Percentiles rank a stretch among this genome's conserved stretches.
phyloP scores from a whole-genome alignment of 2,329 filamentous ascomycete species.

The Chaetomium globosum region DNA sequence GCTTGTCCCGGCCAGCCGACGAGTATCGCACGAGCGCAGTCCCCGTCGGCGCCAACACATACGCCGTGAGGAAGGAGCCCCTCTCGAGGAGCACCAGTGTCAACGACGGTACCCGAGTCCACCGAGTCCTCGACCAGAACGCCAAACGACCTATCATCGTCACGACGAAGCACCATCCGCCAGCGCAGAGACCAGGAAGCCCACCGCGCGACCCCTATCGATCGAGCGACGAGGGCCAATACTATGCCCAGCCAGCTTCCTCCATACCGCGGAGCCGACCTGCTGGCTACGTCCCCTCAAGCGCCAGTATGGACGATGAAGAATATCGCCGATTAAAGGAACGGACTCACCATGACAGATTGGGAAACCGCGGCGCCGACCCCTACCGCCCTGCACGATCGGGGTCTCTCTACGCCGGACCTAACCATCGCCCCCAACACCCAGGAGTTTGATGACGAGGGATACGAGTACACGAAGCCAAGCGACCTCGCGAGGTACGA shows the following conservation, averaged over 20 bases:
- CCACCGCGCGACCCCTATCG: slow-evolving; percentile 57
- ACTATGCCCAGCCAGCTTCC: slow-evolving; percentile 61
- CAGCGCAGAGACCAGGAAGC: slow-evolving; percentile 47
- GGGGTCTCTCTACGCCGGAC: slow-evolving; percentile 50
- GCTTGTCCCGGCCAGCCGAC: slow-evolving; percentile 37
- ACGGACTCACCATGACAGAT: slow-evolving; percentile 49
- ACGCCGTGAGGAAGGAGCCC: slow-evolving; percentile 59
- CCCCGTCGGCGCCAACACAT: slow-evolving; percentile 57
- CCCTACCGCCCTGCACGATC: slow-evolving; percentile 53
- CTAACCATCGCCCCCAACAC: slow-evolving; percentile 49
- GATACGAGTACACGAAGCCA: slow-evolving; percentile 66
- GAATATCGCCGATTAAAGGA: slow-evolving; percentile 56
- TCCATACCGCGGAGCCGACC: slow-evolving; percentile 55
- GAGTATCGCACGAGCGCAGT: slow-evolving; percentile 42
- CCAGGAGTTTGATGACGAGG: slow-evolving; percentile 60
- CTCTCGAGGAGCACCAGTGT: slow-evolving; percentile 51
- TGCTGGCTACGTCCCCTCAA: slow-evolving; percentile 48
- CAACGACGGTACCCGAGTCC: slow-evolving; percentile 51
- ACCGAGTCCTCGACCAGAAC: slow-evolving; percentile 56
- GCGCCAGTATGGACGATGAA: slow-evolving; percentile 54
- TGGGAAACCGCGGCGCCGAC: slow-evolving; percentile 48
- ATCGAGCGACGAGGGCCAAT: slow-evolving; percentile 53
- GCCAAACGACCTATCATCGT: slow-evolving; percentile 59
- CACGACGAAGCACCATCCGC: slow-evolving; percentile 54
- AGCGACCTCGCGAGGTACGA: slow-evolving; percentile 65